phyloP scores from a whole-genome alignment of 73 alveolate genomes.

The Paramecium biaurelia region DNA sequence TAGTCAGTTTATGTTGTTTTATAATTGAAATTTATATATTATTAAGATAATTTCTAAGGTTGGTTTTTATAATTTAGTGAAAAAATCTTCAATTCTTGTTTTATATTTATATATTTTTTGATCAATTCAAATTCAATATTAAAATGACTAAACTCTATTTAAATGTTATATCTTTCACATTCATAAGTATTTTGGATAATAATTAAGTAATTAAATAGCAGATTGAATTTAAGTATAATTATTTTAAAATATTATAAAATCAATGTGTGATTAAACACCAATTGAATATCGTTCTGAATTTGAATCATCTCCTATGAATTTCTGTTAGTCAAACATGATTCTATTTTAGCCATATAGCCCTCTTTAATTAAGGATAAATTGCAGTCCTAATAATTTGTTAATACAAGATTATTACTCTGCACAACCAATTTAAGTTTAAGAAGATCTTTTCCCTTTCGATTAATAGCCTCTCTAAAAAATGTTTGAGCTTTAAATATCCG shows the following conservation, averaged over 20 bases:
- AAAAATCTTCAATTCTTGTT: too few species aligned
- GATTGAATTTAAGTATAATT: not conserved
- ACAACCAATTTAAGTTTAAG: not conserved
- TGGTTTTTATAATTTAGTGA: too few species aligned
- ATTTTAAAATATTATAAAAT: too few species aligned
- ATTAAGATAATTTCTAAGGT: too few species aligned
- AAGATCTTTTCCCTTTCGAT: not conserved
- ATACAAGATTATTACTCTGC: not conserved
- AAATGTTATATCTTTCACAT: not conserved
- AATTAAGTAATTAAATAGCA: not conserved
- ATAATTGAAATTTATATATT: too few species aligned
- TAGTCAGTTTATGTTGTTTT: too few species aligned
- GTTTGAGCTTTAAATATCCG: not conserved
- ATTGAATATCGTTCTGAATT: not conserved
- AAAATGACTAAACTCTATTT: not conserved
- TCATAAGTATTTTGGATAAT: not conserved
- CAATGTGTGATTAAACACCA: constrained; percentile 3
- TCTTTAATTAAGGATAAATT: not conserved
- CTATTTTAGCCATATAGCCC: constrained; percentile 1
- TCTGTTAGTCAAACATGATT: not conserved
- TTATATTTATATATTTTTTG: too few species aligned
- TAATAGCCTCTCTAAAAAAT: not conserved
- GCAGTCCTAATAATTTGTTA: not conserved
- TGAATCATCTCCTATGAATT: not conserved
- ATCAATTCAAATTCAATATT: not conserved